These are phyloP conservation scores for Bocquillonia castaneifolia DNA, from an alignment of 441 rosid species.

Conservation along the genomic window DNA sequence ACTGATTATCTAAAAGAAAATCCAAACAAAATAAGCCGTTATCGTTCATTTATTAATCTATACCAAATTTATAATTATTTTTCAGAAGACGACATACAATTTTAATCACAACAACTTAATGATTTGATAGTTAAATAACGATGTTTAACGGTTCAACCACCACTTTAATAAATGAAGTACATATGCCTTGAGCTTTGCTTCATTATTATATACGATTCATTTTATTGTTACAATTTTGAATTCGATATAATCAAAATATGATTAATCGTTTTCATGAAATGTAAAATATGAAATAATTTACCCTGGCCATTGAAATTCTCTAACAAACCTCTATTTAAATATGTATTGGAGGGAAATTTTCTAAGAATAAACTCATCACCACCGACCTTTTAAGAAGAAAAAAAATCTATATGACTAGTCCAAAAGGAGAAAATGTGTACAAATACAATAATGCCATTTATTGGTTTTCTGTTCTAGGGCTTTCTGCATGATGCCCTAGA, in stretches of 20 bases:
- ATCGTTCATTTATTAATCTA: background rate
- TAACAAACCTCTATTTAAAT: background rate
- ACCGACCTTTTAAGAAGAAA: too few species aligned
- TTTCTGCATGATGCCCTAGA: background rate
- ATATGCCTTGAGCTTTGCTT: too few species aligned
- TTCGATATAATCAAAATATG: background rate
- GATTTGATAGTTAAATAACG: background rate
- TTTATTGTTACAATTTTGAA: background rate
- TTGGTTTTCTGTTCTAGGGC: background rate
- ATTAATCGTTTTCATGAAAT: too few species aligned
- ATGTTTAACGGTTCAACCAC: background rate
- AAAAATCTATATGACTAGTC: too few species aligned
- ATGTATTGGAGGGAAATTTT: conserved; percentile 12
- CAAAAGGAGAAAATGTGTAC: background rate
- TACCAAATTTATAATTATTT: background rate
- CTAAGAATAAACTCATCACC: too few species aligned
- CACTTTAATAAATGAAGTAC: background rate
- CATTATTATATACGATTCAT: too few species aligned
- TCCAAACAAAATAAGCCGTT: background rate
- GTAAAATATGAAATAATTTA: too few species aligned
- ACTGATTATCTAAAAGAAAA: background rate
- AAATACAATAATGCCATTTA: background rate
- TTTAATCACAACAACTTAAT: background rate
- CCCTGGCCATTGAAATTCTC: too few species aligned
- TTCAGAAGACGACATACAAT: background rate